Evolutionary conservation across 2,329 filamentous ascomycete species (phyloP), one percentile per base, ranked within the genome.

Genomic region (Fusarium pseudoanthophilum): DNA sequence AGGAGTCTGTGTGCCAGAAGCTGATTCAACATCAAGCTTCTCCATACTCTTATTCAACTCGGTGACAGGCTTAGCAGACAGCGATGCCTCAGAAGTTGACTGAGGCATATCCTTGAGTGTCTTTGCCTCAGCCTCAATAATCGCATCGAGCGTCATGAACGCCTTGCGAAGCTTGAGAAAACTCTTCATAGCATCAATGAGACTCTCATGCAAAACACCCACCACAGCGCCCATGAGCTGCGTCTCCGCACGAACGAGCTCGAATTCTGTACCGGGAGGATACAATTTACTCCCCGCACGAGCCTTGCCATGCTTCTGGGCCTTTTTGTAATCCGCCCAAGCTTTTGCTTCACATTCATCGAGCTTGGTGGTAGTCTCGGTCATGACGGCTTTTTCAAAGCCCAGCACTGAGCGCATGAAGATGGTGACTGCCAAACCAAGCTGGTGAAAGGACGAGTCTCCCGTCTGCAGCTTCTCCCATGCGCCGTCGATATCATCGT

Each of bases 121-220:
- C 69, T 87, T 90, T 30, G 88, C 88, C 82, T 97, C 95, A 39
- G 92, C 89, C 68, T 92, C 88, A 79, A 95, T 87, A 62, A 99
- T 93, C 15, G 87, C 87, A 77, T 97, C 93, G 7, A 99, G 85
- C 0, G 94, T 92, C 43, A 94, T 85, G 78, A 93, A 98, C 0
- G 95, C 95, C 80, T 97, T 97, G 70, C 95, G 88, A 75, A 98
- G 83, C 82, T 96, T 97, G 80, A 97, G 97, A 79, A 98, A 98
- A 11, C 94, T 94, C 82, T 92, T 94, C 81, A 98, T 89, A 21
- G 91, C 94, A 81, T 98, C 96, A 0, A 95, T 95, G 77, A 98
- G 83, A 79, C 93, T 97, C 84, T 98, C 96, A 74, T 97, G 97
- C 76, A 98, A 84, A 21, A 98, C 93, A 1, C 91, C 94, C 2